These are phyloP conservation scores for Euclidium syriacum DNA, from an alignment of 345 rosid genomes.

Conservation along the genomic window DNA sequence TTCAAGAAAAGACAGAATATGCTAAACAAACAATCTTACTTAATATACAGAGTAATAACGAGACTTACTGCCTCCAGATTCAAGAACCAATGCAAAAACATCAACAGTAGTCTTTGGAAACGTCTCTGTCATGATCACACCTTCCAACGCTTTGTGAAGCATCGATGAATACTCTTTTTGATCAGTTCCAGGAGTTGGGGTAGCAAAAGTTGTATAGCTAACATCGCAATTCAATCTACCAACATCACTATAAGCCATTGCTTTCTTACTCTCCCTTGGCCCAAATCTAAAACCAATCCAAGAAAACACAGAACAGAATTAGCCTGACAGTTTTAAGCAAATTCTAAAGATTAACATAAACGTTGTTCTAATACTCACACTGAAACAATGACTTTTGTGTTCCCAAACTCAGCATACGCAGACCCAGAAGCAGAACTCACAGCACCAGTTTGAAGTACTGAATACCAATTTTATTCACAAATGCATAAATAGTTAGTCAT, in stretches of 20 bases:
- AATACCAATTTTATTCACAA: neutral
- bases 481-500: neutral
- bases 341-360: neutral
- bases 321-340: neutral
- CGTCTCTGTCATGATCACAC: slow-evolving; percentile 73
- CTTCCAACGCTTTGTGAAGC: slow-evolving; percentile 95
- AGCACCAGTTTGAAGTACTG: slow-evolving; percentile 80
- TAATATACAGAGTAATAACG: neutral
- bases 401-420: slow-evolving; percentile 95
- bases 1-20: neutral
- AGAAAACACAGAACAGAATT: neutral
- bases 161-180: slow-evolving; percentile 72
- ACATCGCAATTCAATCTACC: slow-evolving; percentile 85
- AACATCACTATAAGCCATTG: slow-evolving; percentile 77
- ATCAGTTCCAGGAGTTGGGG: slow-evolving; percentile 56
- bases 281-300: slow-evolving; percentile 61
- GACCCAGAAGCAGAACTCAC: slow-evolving; percentile 92
- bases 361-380: slow-evolving; percentile 59
- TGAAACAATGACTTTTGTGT: slow-evolving; percentile 91
- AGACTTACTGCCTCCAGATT: slow-evolving; percentile 95
- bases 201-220: slow-evolving; percentile 81
- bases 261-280: slow-evolving; percentile 98
- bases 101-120: slow-evolving; percentile 96
- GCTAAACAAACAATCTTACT: neutral
- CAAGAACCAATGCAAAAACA: slow-evolving; percentile 90